Evolutionary conservation across 1,284 basidiomycete species (phyloP).

Genomic region (Gomphus sp.): DNA sequence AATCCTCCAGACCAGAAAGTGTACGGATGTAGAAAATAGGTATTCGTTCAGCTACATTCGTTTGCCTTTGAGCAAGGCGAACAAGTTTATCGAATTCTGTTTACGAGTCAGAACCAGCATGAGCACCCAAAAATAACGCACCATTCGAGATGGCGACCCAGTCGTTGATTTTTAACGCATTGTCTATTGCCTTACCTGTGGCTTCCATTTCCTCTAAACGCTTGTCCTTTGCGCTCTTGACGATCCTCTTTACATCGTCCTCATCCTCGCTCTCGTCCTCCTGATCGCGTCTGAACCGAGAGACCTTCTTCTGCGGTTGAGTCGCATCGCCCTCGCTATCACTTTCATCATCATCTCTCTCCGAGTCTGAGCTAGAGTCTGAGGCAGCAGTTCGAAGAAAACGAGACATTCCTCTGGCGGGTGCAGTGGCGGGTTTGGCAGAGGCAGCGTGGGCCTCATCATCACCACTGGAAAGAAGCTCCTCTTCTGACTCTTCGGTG

Average conservation of each 20-base stretch:
- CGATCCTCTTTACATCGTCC: slow-evolving; percentile 60
- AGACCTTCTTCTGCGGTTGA: slow-evolving; percentile 33
- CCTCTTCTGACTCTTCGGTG: slow-evolving; percentile 71
- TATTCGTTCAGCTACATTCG: slow-evolving; percentile 78
- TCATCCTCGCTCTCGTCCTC: slow-evolving; percentile 63
- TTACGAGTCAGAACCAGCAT: slow-evolving; percentile 7
- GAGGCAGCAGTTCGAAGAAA: slow-evolving; percentile 50
- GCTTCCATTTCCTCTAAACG: slow-evolving; percentile 84
- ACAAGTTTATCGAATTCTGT: slow-evolving; percentile 94
- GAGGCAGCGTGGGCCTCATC: slow-evolving; percentile 49
- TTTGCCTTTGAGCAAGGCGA: slow-evolving; percentile 85
- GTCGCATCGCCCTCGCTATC: slow-evolving; percentile 25
- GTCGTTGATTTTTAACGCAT: slow-evolving; percentile 93
- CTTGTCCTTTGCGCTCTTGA: slow-evolving; percentile 84
- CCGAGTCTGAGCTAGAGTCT: slow-evolving; percentile 34
- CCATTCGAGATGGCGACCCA: slow-evolving; percentile 91
- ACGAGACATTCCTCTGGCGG: slow-evolving; percentile 61
- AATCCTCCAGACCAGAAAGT: slow-evolving; percentile 69
- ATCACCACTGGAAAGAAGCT: slow-evolving; percentile 63
- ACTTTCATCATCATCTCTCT: slow-evolving; percentile 31
- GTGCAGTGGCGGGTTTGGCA: slow-evolving; percentile 35
- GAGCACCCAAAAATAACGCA: slow-evolving; percentile 26
- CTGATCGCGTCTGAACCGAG: slow-evolving; percentile 41
- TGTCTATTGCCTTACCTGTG: slow-evolving; percentile 86
- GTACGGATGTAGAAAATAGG: slow-evolving; percentile 83